Evolutionary conservation across 1,139 yeast genomes (phyloP).

Genomic region (Sugiyamaella pinicola): DNA sequence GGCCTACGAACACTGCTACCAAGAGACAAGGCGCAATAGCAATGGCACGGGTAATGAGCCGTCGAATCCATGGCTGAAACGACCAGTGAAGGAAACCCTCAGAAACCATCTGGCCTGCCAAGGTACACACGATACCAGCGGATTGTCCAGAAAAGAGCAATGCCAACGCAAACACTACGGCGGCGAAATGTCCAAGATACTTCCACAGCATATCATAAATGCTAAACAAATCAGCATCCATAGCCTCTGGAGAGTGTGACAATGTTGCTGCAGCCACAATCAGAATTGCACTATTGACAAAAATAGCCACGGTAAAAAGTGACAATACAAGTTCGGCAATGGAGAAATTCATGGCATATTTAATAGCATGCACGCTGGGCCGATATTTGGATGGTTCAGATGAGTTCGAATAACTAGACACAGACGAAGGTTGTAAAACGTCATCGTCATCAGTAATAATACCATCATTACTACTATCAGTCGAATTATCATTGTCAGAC

Average conservation of each 20-base stretch:
- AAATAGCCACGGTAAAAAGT: slow-evolving; percentile 75
- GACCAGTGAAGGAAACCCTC: slow-evolving; percentile 91
- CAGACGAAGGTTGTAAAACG: neutral
- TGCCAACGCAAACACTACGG: slow-evolving; percentile 88
- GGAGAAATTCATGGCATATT: slow-evolving; percentile 68
- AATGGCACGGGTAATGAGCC: slow-evolving; percentile 77
- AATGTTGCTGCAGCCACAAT: slow-evolving; percentile 86
- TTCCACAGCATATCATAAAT: slow-evolving; percentile 73
- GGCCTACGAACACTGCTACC: slow-evolving; percentile 76
- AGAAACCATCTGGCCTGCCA: slow-evolving; percentile 95
- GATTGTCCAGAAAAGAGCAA: slow-evolving; percentile 94
- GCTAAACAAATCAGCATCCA: slow-evolving; percentile 82
- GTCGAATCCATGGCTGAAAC: slow-evolving; percentile 80
- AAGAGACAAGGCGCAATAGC: slow-evolving; percentile 88
- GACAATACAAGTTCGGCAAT: slow-evolving; percentile 76
- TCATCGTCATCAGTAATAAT: slow-evolving; percentile 30
- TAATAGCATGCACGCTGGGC: slow-evolving; percentile 73
- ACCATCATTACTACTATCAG: neutral
- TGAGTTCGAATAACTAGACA: slow-evolving; percentile 30
- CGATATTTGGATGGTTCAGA: slow-evolving; percentile 42
- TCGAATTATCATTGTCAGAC: slow-evolving; percentile 31
- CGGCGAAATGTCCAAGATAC: slow-evolving; percentile 88
- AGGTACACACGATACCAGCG: slow-evolving; percentile 96
- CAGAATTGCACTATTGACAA: slow-evolving; percentile 81
- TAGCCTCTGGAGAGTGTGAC: slow-evolving; percentile 68